phyloP scores from a whole-genome alignment of 257 asterid species.

The Dorcoceras hygrometricum region DNA sequence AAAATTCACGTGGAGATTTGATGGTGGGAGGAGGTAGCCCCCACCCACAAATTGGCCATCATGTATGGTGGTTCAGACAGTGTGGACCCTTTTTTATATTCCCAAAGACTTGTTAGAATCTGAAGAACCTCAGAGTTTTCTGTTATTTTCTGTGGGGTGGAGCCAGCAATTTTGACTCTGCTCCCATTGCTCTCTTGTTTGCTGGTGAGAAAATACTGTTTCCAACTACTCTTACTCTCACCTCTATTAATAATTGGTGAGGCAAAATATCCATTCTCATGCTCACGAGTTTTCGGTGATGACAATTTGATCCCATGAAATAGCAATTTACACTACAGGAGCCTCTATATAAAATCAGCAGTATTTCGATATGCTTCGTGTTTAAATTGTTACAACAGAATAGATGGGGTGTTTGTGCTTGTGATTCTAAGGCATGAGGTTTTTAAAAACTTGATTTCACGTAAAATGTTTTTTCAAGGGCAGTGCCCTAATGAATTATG shows the following conservation, averaged over 20 bases:
- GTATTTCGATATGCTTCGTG: too few relatives aligned
- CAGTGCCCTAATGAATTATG: too few relatives aligned
- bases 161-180: neutral
- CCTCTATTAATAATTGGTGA: too few relatives aligned
- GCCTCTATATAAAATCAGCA: too few relatives aligned
- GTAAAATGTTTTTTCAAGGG: too few relatives aligned
- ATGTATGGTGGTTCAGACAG: neutral
- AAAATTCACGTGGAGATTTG: neutral
- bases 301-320: too few relatives aligned
- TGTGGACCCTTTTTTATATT: neutral
- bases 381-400: too few relatives aligned
- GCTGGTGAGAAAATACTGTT: neutral
- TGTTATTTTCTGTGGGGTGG: neutral
- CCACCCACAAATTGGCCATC: neutral
- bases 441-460: too few relatives aligned
- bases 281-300: neutral
- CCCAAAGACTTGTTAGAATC: neutral
- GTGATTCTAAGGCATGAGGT: too few relatives aligned
- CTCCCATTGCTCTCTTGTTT: neutral
- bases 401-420: too few relatives aligned
- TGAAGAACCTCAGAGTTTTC: neutral
- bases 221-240: neutral
- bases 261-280: neutral
- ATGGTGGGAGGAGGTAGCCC: neutral
- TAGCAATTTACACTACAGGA: too few relatives aligned